Percentiles rank a stretch among this genome's conserved stretches.
These are phyloP conservation scores for Artemisia argyi DNA, from an alignment of 129 eudicot species.

Conservation along the genomic window DNA sequence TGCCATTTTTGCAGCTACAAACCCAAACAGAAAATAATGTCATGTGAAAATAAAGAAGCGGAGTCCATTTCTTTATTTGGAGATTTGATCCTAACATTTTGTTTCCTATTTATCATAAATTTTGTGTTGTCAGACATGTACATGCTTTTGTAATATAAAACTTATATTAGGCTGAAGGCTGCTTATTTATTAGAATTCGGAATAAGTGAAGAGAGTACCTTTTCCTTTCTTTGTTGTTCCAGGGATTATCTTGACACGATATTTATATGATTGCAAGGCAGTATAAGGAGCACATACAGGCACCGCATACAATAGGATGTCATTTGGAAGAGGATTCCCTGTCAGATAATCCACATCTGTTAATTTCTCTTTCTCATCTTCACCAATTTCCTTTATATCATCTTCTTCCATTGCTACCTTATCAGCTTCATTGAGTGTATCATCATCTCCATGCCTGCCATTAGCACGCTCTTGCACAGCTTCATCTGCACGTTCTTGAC, in stretches of 20 bases:
- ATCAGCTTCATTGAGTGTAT: constrained; percentile 47
- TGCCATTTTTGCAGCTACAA: constrained; percentile 86
- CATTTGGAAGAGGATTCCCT: constrained; percentile 77
- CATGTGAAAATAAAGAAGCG: background rate
- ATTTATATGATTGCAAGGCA: constrained; percentile 89
- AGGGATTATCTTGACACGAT: constrained; percentile 86
- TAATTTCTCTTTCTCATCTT: constrained; percentile 83
- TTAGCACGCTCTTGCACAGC: constrained; percentile 24
- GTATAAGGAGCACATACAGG: constrained; percentile 96
- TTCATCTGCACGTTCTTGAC: constrained; percentile 58
- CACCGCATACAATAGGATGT: constrained; percentile 81
- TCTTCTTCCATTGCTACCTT: constrained; percentile 87
- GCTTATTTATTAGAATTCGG: background rate
- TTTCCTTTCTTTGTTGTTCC: constrained; percentile 94
- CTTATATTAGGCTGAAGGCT: background rate
- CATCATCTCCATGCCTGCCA: constrained; percentile 25
- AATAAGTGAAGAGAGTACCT: constrained; percentile 40
- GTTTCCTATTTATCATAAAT: too few relatives aligned
- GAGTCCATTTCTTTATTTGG: background rate
- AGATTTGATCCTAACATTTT: background rate
- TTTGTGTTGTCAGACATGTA: background rate
- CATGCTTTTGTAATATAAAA: background rate
- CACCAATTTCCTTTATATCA: constrained; percentile 90
- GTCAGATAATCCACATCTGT: constrained; percentile 89
- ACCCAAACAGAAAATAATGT: background rate